A percentile compares a stretch with the other conserved stretches of the same genome.
phyloP scores from a whole-genome alignment of 768 basidiomycete genomes.

The Auriculariales sp. region DNA sequence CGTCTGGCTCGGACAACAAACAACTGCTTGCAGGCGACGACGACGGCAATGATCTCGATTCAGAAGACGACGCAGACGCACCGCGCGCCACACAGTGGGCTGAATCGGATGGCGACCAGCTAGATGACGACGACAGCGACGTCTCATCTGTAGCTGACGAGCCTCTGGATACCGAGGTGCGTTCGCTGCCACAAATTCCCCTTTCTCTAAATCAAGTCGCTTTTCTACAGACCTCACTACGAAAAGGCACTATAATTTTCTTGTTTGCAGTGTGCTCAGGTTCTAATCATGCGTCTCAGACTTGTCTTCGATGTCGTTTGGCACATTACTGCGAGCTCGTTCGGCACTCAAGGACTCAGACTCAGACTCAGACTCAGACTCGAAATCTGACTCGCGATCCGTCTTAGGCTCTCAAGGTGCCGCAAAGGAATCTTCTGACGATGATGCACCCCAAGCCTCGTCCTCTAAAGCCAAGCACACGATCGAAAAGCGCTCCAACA shows the following conservation, averaged over 20 bases:
- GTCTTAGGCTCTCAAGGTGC: conserved; percentile 17
- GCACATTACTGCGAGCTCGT: conserved; percentile 51
- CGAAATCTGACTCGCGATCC: conserved; percentile 7
- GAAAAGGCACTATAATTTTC: background rate
- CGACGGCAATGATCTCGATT: conserved; percentile 8
- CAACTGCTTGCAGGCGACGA: background rate
- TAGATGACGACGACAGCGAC: conserved; percentile 4
- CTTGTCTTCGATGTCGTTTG: conserved; percentile 46
- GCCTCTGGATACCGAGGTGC: background rate
- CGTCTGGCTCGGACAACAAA: background rate
- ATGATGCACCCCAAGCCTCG: conserved; percentile 8
- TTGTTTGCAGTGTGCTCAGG: no score
- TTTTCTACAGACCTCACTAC: conserved; percentile 1
- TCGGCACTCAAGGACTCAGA: conserved; percentile 25
- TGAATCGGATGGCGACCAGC: conserved; percentile 34
- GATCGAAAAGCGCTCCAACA: conserved; percentile 49
- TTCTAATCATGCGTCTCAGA: conserved; percentile 23
- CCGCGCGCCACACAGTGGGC: conserved; percentile 51
- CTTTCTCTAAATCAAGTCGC: background rate
- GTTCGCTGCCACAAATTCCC: background rate
- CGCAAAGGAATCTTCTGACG: conserved; percentile 11
- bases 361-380: conserved; percentile 11
- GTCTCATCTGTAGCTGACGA: background rate
- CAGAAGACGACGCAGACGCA: conserved; percentile 27
- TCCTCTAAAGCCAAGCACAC: conserved; percentile 26